A percentile compares a stretch with the other conserved stretches of the same genome.
Conservation (phyloP, 495 filamentous ascomycete genomes). For the Thozetella sp. region DNA sequence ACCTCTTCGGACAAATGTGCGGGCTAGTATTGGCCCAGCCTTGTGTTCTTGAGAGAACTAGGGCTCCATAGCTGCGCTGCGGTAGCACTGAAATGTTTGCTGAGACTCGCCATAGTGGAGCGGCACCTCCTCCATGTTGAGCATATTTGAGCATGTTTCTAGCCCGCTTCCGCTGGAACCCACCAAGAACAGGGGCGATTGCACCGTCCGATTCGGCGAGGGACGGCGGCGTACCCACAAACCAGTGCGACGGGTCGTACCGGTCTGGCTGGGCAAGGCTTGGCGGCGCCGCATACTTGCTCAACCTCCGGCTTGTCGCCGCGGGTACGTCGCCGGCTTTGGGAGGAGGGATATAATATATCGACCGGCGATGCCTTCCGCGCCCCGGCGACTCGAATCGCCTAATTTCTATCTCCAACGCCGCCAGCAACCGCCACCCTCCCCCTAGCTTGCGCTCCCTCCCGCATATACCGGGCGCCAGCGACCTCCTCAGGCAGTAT, state of each 20-base stretch:
- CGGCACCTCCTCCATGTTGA: too few relatives aligned
- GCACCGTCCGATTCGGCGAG: neutral
- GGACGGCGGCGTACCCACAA: neutral
- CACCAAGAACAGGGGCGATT: neutral
- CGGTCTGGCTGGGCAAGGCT: neutral
- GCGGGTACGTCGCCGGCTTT: neutral
- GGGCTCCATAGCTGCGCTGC: neutral
- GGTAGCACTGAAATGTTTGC: neutral
- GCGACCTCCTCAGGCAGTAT: too few relatives aligned
- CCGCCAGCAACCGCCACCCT: too few relatives aligned
- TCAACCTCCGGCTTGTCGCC: neutral
- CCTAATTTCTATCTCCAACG: too few relatives aligned
- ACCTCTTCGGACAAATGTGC: neutral
- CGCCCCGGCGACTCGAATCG: too few relatives aligned
- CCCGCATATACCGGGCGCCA: too few relatives aligned
- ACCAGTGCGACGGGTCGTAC: neutral
- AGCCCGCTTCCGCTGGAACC: neutral
- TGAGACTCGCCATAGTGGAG: too few relatives aligned
- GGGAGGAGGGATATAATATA: neutral
- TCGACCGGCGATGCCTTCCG: neutral
- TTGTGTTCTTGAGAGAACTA: neutral
- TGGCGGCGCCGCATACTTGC: constrained; percentile 2
- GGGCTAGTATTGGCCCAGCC: neutral
- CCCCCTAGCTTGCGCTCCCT: too few relatives aligned
- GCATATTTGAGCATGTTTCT: constrained; percentile 3